Base-by-base conservation (phyloP, 352 stramenopile species). In the Globisporangium recalcitrans region DNA sequence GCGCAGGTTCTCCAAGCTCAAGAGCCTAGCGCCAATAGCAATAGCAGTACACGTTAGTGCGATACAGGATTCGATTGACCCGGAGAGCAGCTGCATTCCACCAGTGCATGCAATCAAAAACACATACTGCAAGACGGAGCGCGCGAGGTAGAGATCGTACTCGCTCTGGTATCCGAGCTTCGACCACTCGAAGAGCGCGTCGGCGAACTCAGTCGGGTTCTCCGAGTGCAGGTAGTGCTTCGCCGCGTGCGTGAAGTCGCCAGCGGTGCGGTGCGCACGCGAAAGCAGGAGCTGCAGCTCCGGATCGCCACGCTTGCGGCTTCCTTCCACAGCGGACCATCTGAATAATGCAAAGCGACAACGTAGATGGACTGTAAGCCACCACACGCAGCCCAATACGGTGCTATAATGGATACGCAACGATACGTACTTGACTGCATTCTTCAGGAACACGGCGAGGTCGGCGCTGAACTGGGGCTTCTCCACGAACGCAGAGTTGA, bases 201-300 rank as follows among this genome's bases (percentile, higher is more conserved):
- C 72, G 0, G 82, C 79, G 52, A 94, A 79, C 62, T 94, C 83
- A 4, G 70, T 52, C 2, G 86, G 83, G 31, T 76, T 83, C 65
- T 93, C 87, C 4, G 83, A 75, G 54, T 93, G 82, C 51, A 93
- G 63, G 63, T 84, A 95, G 63, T 93, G 86, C 61, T 94, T 92
- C 48, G 82, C 71, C 4, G 85, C 77, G 56, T 83, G 78, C 36
- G 77, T 71, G 52, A 74, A 88, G 60, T 94, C 82, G 27, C 66
- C 75, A n/a, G 75, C 78, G 7, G 58, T 31, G 27, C 58, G 73
- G 57, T 91, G 81, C 1, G 84, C 83, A 16, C 74, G 75, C 2
- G 79, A 70, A 29, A 93, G 70, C 48, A 90, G 65, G 38, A 91
- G 62, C 68, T 95, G 85, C 57, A 91, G 67, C 67, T 91, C 78